Evolutionary conservation across 371 early-diverging fungal genomes (phyloP).

Genomic region (Saksenaea oblongispora): DNA sequence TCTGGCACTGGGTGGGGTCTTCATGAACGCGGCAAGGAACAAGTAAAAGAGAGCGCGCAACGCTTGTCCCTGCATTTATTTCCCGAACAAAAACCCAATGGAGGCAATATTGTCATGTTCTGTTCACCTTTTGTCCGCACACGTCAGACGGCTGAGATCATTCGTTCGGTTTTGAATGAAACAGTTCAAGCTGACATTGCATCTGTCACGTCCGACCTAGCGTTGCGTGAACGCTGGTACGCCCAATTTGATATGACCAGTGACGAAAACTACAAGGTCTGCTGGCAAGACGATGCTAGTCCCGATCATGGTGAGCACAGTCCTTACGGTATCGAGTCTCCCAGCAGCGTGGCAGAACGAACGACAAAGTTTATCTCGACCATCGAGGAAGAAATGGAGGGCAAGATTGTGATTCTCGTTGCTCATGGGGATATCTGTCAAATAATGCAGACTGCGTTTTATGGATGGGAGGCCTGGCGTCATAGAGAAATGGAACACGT

Average conservation of each 20-base stretch:
- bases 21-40: slow-evolving; percentile 42
- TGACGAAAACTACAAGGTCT: slow-evolving; percentile 39
- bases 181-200: slow-evolving; percentile 15
- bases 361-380: slow-evolving; percentile 41
- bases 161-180: slow-evolving; percentile 30
- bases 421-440: slow-evolving; percentile 54
- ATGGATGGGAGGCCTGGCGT: slow-evolving; percentile 37
- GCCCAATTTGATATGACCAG: slow-evolving; percentile 44
- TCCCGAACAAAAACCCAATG: slow-evolving; percentile 14
- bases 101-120: slow-evolving; percentile 30
- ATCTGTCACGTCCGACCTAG: slow-evolving; percentile 25
- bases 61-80: slow-evolving; percentile 33
- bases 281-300: slow-evolving; percentile 41
- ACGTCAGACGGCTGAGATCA: slow-evolving; percentile 45
- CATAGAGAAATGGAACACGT: slow-evolving; percentile 48
- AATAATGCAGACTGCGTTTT: slow-evolving; percentile 42
- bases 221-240: slow-evolving; percentile 46
- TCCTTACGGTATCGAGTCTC: slow-evolving; percentile 32
- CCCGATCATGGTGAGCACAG: slow-evolving; percentile 49
- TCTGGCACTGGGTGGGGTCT: slow-evolving; percentile 44
- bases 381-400: slow-evolving; percentile 42
- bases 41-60: slow-evolving; percentile 45
- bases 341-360: slow-evolving; percentile 42
- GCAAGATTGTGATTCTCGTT: slow-evolving; percentile 41
- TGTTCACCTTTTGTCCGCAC: slow-evolving; percentile 53